Evolutionary conservation across 768 basidiomycete species (phyloP).

Genomic region (Tulasnella sp.): DNA sequence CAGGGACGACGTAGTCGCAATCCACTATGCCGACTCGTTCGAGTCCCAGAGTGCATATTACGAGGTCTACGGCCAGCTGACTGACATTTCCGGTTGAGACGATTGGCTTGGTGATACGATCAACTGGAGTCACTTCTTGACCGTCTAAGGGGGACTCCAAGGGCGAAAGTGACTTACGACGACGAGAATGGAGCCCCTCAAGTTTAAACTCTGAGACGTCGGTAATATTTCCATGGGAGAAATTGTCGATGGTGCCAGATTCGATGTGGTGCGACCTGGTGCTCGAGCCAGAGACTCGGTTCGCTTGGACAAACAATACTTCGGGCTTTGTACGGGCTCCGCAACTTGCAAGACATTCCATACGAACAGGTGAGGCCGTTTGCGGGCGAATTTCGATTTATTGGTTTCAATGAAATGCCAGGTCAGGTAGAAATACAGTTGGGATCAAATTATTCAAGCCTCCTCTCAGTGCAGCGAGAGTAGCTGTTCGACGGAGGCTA

Average conservation of each 20-base stretch:
- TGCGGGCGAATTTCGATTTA: neutral
- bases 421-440: neutral
- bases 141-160: neutral
- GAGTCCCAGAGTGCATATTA: constrained; percentile 64
- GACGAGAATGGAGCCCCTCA: constrained; percentile 13
- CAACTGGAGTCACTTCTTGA: neutral
- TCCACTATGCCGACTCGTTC: constrained; percentile 61
- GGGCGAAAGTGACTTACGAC: neutral
- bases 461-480: constrained; percentile 41
- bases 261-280: neutral
- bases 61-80: constrained; percentile 72
- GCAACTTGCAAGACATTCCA: too few species aligned
- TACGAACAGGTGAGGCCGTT: neutral
- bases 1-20: constrained; percentile 59
- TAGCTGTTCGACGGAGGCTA: constrained; percentile 45
- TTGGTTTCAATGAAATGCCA: neutral
- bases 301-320: too few species aligned
- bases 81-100: constrained; percentile 78
- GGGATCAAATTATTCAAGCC: neutral
- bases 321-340: too few species aligned
- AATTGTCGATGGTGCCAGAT: neutral
- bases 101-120: constrained; percentile 49
- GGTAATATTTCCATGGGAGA: neutral
- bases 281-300: neutral
- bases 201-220: neutral